These are phyloP conservation scores for Alternaria conjuncta DNA, from an alignment of 2,329 filamentous ascomycete genomes.

Conservation along the genomic window DNA sequence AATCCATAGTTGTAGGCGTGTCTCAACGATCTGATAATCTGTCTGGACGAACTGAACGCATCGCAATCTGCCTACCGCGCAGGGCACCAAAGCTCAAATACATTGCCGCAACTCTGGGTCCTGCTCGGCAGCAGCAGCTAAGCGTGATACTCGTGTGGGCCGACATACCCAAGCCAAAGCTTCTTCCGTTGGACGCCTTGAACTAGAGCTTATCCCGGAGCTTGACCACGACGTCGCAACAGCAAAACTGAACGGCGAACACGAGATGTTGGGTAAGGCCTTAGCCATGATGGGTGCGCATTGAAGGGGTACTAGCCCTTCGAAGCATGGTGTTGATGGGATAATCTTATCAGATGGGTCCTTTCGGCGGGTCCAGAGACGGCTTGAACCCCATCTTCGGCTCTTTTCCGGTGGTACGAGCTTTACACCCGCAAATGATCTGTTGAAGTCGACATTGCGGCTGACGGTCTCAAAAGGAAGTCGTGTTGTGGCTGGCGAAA, in stretches of 20 bases:
- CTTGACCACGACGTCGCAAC: conserved; percentile 1
- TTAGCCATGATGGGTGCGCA: not conserved
- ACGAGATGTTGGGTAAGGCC: not conserved
- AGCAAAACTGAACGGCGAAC: not conserved
- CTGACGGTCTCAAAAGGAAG: not conserved
- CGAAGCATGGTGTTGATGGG: conserved; percentile 1
- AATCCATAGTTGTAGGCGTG: not conserved
- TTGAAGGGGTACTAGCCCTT: not conserved
- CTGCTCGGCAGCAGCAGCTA: not conserved
- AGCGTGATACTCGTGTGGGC: not conserved
- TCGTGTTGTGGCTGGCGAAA: conserved; percentile 5
- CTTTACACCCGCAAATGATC: not conserved
- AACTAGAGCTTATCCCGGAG: conserved; percentile 16
- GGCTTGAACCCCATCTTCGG: not conserved
- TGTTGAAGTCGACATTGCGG: not conserved
- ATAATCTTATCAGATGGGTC: conserved; percentile 24
- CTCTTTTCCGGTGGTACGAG: not conserved
- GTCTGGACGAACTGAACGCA: not conserved
- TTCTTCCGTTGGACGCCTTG: conserved; percentile 10
- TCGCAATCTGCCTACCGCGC: not conserved
- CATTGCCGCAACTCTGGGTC: not conserved
- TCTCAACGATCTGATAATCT: not conserved
- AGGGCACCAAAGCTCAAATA: not conserved
- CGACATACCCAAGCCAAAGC: conserved; percentile 12
- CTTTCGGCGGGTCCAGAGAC: not conserved